phyloP scores from a whole-genome alignment of 495 filamentous ascomycete genomes.

The Cercophora samala region DNA sequence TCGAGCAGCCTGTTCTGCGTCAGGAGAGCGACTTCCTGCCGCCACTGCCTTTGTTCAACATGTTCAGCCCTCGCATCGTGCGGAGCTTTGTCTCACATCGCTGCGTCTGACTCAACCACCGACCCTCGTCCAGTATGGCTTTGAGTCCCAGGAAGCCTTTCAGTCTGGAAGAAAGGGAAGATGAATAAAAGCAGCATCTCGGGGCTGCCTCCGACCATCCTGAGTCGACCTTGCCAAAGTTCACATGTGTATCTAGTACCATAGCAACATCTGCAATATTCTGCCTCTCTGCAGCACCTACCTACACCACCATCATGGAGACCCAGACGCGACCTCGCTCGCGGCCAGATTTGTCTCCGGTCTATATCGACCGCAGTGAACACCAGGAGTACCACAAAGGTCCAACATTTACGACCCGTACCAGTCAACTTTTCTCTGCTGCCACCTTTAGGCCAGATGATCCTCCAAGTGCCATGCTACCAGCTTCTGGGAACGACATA shows the following conservation, averaged over 20 bases:
- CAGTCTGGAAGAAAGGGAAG: conserved; percentile 20
- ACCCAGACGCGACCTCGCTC: conserved; percentile 28
- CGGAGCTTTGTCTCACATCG: conserved; percentile 30
- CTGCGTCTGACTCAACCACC: conserved; percentile 30
- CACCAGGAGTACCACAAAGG: conserved; percentile 17
- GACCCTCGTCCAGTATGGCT: conserved; percentile 15
- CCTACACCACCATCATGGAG: conserved; percentile 21
- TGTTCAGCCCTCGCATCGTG: conserved; percentile 11
- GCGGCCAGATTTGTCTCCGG: conserved; percentile 35
- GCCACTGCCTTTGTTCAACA: conserved; percentile 25
- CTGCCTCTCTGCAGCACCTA: neutral
- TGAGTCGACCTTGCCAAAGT: neutral
- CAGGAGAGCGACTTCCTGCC: conserved; percentile 1
- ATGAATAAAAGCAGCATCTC: conserved; percentile 24
- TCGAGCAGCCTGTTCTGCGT: neutral
- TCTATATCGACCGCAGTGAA: conserved; percentile 34
- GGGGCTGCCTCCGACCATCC: neutral
- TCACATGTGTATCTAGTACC: neutral
- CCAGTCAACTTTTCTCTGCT: conserved; percentile 29
- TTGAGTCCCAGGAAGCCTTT: conserved; percentile 24
- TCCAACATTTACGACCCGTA: conserved; percentile 22
- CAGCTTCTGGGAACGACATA: conserved; percentile 34
- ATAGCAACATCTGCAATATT: neutral
- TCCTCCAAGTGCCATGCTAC: conserved; percentile 39
- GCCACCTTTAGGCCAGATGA: conserved; percentile 27